Percentiles rank a stretch among this genome's conserved stretches.
These are phyloP conservation scores for Kluyveromyces dobzhanskii DNA, from an alignment of 805 yeast species.

Conservation along the genomic window DNA sequence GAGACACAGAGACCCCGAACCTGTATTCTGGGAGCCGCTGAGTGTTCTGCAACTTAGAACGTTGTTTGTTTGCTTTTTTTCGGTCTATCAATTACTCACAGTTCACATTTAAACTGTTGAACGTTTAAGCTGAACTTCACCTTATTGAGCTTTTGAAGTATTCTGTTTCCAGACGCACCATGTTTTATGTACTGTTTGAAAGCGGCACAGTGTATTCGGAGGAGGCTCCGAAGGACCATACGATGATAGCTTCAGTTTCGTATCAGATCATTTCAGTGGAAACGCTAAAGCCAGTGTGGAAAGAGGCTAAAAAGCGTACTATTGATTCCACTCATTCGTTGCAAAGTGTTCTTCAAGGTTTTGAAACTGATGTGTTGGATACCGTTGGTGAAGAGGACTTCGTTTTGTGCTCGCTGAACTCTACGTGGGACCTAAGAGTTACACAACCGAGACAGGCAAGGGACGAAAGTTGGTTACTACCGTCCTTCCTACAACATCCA, in stretches of 20 bases:
- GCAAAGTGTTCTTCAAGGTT: conserved; percentile 52
- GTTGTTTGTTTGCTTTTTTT: too few species aligned
- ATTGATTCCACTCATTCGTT: conserved; percentile 40
- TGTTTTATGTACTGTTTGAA: conserved; percentile 23
- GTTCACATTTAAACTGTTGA: too few species aligned
- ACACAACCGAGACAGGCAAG: conserved; percentile 74
- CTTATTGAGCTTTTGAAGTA: too few species aligned
- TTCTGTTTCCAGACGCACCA: too few species aligned
- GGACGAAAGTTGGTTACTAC: conserved; percentile 63
- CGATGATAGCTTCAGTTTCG: conserved; percentile 59
- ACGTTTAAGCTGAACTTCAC: too few species aligned
- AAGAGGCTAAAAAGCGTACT: conserved; percentile 39
- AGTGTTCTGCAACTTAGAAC: too few species aligned
- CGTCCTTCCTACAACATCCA: conserved; percentile 68
- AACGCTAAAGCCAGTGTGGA: conserved; percentile 35
- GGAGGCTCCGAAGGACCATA: conserved; percentile 45
- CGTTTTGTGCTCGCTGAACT: conserved; percentile 55
- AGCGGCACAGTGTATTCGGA: conserved; percentile 14
- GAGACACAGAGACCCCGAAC: too few species aligned
- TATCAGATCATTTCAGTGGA: conserved; percentile 56
- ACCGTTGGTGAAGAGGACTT: conserved; percentile 41
- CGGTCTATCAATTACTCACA: too few species aligned
- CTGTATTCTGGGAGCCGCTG: too few species aligned
- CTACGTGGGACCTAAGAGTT: conserved; percentile 65
- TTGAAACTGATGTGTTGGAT: conserved; percentile 43